These are phyloP conservation scores for Cercospora sesami DNA, from an alignment of 2,329 filamentous ascomycete genomes.

Conservation along the genomic window DNA sequence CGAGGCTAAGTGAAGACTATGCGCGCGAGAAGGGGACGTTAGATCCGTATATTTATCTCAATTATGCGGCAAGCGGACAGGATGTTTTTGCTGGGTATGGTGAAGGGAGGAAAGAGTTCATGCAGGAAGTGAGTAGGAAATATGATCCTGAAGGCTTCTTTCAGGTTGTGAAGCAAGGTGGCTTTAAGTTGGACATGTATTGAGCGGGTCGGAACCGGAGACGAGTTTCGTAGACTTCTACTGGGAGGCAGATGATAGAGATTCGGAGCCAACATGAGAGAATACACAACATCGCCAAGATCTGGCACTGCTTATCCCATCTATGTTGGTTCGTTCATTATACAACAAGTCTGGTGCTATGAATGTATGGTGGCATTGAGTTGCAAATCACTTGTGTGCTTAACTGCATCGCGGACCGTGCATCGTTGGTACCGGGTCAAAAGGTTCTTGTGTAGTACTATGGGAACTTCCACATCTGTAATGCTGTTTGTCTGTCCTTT, in stretches of 20 bases:
- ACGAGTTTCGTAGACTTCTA: background rate
- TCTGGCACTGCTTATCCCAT: background rate
- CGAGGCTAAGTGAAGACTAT: background rate
- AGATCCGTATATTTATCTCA: constrained; percentile 16
- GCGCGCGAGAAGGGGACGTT: background rate
- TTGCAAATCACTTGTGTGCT: no score
- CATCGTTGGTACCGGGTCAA: background rate
- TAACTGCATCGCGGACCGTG: background rate
- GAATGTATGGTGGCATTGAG: background rate
- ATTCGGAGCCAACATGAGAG: background rate
- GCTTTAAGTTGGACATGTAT: constrained; percentile 15
- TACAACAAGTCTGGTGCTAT: background rate
- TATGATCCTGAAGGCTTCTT: constrained; percentile 20
- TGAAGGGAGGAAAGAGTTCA: background rate
- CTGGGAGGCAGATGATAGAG: background rate
- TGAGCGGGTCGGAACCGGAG: background rate
- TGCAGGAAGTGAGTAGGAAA: constrained; percentile 14
- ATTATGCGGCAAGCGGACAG: constrained; percentile 17
- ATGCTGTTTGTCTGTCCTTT: background rate
- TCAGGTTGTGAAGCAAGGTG: constrained; percentile 17
- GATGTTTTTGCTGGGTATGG: constrained; percentile 17
- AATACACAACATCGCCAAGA: background rate
- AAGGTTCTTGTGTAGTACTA: no score
- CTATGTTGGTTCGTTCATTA: background rate
- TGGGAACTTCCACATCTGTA: background rate